Evolutionary conservation across 2,329 filamentous ascomycete genomes (phyloP).

Genomic region (Didymella glomerata): DNA sequence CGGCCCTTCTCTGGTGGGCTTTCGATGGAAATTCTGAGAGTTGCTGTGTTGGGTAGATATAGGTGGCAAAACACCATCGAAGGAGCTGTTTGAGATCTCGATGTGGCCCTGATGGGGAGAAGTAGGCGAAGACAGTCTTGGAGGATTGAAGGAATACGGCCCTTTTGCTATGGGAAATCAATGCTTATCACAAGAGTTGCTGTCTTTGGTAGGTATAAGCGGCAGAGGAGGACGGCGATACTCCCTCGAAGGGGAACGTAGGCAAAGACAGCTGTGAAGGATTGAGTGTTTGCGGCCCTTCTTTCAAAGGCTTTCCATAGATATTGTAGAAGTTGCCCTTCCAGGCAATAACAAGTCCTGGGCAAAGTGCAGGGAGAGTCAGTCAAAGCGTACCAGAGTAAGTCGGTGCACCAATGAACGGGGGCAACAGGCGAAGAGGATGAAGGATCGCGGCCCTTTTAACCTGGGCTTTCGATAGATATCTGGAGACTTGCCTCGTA

Average conservation of each 20-base stretch:
- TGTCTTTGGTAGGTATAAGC: not conserved
- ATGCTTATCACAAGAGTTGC: not conserved
- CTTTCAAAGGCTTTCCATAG: not conserved
- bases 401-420: not conserved
- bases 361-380: not conserved
- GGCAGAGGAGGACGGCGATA: not conserved
- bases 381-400: no score
- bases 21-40: not conserved
- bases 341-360: not conserved
- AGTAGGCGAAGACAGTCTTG: not conserved
- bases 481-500: not conserved
- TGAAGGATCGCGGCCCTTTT: not conserved
- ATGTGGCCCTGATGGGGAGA: not conserved
- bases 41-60: not conserved
- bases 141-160: not conserved
- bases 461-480: not conserved
- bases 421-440: not conserved
- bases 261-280: not conserved
- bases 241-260: not conserved
- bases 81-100: no score
- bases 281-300: constrained; percentile 8
- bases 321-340: not conserved
- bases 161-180: not conserved
- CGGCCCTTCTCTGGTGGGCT: not conserved
- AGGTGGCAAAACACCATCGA: not conserved